Percentiles rank a stretch among this genome's conserved stretches.
Evolutionary conservation across 2,329 filamentous ascomycete species (phyloP).

Genomic region (Pyrenochaeta sp.): DNA sequence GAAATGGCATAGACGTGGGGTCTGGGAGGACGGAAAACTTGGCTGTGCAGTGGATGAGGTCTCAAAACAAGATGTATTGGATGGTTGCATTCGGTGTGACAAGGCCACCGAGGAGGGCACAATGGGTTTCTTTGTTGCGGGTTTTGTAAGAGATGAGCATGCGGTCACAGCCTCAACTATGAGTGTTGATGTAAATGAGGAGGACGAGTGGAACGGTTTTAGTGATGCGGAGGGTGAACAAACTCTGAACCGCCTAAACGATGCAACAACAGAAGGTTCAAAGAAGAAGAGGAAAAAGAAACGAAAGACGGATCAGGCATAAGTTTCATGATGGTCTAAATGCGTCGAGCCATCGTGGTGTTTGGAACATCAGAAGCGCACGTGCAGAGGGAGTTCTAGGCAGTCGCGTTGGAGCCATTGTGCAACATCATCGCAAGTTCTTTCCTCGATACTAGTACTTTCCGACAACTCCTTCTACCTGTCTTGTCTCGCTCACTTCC

Average conservation of each 20-base stretch:
- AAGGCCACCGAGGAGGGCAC: conserved; percentile 82
- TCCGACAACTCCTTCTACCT: conserved; percentile 1
- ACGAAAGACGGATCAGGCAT: conserved; percentile 15
- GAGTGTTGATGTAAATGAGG: conserved; percentile 19
- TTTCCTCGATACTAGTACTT: no score
- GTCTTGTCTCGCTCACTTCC: not conserved
- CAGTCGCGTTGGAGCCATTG: not conserved
- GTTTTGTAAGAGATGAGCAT: conserved; percentile 70
- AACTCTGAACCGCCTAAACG: conserved; percentile 3
- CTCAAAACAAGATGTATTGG: conserved; percentile 57
- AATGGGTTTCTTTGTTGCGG: conserved; percentile 96
- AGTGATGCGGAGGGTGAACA: conserved; percentile 40
- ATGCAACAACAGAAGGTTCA: not conserved
- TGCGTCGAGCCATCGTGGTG: not conserved
- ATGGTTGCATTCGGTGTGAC: conserved; percentile 82
- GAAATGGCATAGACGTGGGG: conserved; percentile 72
- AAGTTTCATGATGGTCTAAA: not conserved
- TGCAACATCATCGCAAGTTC: not conserved
- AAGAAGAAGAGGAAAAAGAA: conserved; percentile 32
- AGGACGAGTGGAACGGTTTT: conserved; percentile 55
- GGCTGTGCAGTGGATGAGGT: conserved; percentile 51
- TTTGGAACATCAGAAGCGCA: not conserved
- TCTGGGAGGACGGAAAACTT: conserved; percentile 50
- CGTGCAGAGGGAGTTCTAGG: not conserved
- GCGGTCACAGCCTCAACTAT: conserved; percentile 1